Percentiles rank a stretch among this genome's conserved stretches.
phyloP scores from a whole-genome alignment of 179 eudicot genomes.

The Camellia oleifera region DNA sequence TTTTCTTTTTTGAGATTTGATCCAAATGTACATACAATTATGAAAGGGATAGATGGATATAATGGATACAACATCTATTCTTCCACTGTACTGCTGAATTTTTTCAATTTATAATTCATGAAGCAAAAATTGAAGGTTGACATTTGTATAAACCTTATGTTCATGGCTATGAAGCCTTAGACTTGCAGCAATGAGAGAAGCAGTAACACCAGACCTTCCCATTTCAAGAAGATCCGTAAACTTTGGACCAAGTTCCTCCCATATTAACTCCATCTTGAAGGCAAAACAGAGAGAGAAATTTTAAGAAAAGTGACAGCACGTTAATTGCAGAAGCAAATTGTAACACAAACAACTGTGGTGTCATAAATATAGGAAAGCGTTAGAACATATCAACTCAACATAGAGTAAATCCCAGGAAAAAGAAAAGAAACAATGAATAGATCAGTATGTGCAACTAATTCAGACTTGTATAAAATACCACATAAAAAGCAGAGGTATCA shows the following conservation, averaged over 20 bases:
- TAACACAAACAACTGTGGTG: background rate
- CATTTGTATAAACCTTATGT: constrained; percentile 46
- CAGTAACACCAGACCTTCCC: constrained; percentile 86
- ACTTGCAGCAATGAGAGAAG: constrained; percentile 77
- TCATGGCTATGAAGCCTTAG: constrained; percentile 73
- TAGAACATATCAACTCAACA: background rate
- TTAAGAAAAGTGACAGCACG: background rate
- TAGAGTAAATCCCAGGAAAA: background rate
- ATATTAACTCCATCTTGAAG: constrained; percentile 63
- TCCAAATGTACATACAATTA: background rate
- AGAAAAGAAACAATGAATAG: background rate
- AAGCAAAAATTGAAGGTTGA: background rate
- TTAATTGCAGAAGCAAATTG: background rate
- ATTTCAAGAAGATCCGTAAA: constrained; percentile 65
- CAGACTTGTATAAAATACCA: background rate
- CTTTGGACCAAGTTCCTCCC: constrained; percentile 74
- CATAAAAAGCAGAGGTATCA: background rate
- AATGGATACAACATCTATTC: background rate
- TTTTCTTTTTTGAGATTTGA: background rate
- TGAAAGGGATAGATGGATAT: background rate
- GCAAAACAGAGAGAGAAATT: constrained; percentile 17
- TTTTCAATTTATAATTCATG: constrained; percentile 4
- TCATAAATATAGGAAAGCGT: background rate
- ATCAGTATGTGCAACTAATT: background rate
- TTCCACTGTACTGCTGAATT: background rate